Conservation (phyloP, 1,284 basidiomycete genomes). For the Chiua sp. region DNA sequence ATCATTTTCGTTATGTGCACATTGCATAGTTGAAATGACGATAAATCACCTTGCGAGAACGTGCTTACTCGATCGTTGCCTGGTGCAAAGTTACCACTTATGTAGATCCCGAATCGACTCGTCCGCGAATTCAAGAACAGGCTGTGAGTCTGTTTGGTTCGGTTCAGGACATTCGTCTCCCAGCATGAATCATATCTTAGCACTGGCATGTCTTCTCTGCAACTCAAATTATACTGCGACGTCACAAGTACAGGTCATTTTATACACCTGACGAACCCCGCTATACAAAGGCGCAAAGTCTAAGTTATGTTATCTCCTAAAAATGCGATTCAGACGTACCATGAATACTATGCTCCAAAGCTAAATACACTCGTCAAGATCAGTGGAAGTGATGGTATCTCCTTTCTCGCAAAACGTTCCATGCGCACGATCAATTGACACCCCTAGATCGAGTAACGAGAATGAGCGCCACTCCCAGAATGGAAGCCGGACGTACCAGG, state of each 20-base stretch:
- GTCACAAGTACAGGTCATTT: not conserved
- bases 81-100: no score
- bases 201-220: not conserved
- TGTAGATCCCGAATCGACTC: no score
- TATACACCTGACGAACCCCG: not conserved
- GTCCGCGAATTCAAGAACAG: no score
- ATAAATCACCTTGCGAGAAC: no score
- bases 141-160: not conserved
- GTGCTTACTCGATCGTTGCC: no score
- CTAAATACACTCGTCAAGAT: constrained; percentile 18
- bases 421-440: constrained; percentile 28
- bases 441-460: constrained; percentile 13
- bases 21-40: no score
- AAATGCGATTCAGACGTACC: not conserved
- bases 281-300: not conserved
- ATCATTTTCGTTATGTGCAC: not conserved
- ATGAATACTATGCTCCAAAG: not conserved
- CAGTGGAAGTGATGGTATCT: not conserved
- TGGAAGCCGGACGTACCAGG: constrained; percentile 13
- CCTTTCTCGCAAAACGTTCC: constrained; percentile 24
- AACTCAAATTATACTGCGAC: not conserved
- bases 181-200: not conserved
- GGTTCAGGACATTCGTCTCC: no score
- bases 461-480: not conserved
- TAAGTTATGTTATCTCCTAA: not conserved